Base-by-base conservation (phyloP, 352 stramenopile species). In the Pythium aphanidermatum region DNA sequence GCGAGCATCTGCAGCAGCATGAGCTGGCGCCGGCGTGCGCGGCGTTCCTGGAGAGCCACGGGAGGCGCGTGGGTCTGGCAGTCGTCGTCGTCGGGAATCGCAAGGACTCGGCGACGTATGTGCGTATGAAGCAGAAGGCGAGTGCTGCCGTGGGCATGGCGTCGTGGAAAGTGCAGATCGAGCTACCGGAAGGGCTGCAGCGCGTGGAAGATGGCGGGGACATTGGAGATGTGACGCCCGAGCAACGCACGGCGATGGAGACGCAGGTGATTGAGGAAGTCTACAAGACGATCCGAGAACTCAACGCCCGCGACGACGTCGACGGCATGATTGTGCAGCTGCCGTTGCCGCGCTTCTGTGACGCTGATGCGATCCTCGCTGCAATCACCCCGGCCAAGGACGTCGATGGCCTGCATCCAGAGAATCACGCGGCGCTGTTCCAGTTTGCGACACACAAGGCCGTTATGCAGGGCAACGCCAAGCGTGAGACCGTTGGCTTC, bases 61-160 rank as follows among this genome's bases (percentile, higher is more conserved):
- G 71, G 11, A 80, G 70, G 12, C 86, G 95, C 5, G 68, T 86
- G n/a, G 96, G 96, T 0, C 73, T 99, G n/a, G 97, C 96, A 12
- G 94, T 99, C 6, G 91, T 99, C 26, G 78, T 99, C 38, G 95
- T 99, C 11, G 96, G 96, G 40, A 65, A 79, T 27, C 75, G 95
- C 30, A 91, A 83, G 38, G 97, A 99, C 72, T 98, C 94, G 42
- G 80, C 77, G 30, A 98, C 95, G 33, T 99, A 99, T 65, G 96
- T 99, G 32, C 88, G 95, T 27, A 99, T 98, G 89, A 99, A 99
- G 75, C 95, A 98, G 64, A 97, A 96, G 50, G 94, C 96, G 23
- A 98, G 94, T 59, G 76, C 73, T 0, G 87, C 97, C 53, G 83
- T 94, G 16, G 95, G 96, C 35, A 97, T 99, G 54, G 25, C 56